Conservation (phyloP, 495 filamentous ascomycete genomes). For the Stereocaulon alpinum region DNA sequence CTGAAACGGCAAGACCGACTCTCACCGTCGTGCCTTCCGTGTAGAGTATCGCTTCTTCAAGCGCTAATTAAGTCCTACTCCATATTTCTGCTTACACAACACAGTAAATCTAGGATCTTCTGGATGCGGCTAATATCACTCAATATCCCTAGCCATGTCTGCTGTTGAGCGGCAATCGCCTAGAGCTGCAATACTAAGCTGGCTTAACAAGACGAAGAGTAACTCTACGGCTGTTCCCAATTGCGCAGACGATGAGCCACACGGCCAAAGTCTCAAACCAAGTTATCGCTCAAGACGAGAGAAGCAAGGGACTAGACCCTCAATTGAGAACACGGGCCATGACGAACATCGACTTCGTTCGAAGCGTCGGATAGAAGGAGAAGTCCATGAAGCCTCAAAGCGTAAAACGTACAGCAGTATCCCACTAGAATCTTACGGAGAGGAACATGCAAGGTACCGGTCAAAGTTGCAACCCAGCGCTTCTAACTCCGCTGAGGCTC, state of each 20-base stretch:
- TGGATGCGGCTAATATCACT: neutral
- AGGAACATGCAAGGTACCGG: neutral
- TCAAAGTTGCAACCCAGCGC: neutral
- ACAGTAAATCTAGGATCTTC: neutral
- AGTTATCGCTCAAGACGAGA: neutral
- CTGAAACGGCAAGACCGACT: neutral
- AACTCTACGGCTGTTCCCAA: neutral
- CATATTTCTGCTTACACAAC: neutral
- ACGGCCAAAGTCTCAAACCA: neutral
- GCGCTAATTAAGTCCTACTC: neutral
- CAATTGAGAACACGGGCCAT: neutral
- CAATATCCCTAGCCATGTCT: slow-evolving; percentile 2
- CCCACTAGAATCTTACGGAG: neutral
- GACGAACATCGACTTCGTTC: neutral
- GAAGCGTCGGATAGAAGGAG: neutral
- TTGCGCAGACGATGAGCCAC: neutral
- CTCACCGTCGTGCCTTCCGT: neutral
- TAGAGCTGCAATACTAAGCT: slow-evolving; percentile 15
- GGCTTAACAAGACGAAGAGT: slow-evolving; percentile 10
- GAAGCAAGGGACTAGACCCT: neutral
- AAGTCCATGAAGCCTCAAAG: neutral
- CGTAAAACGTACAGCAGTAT: neutral
- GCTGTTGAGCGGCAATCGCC: slow-evolving; percentile 13
- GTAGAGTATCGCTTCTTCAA: neutral
- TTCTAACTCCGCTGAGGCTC: slow-evolving; percentile 5